Conservation (phyloP, 2,329 filamentous ascomycete genomes). For the Neoarthrinium moseri region DNA sequence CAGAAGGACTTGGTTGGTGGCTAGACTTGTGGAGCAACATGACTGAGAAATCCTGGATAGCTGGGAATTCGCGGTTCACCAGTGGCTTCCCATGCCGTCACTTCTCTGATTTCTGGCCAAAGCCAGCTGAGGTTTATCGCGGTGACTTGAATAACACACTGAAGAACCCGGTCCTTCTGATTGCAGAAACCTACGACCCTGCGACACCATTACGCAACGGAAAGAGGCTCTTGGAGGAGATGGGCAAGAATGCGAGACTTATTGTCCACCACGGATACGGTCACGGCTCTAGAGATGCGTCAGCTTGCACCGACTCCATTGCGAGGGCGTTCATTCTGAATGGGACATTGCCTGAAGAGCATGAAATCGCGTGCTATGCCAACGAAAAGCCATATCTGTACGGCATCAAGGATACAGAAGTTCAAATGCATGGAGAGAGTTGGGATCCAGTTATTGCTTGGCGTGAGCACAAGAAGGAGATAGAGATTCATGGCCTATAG, state of each 20-base stretch:
- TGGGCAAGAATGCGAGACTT: slow-evolving; percentile 47
- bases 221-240: slow-evolving; percentile 38
- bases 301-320: slow-evolving; percentile 42
- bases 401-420: slow-evolving; percentile 18
- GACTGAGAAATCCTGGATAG: slow-evolving; percentile 43
- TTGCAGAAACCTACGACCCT: slow-evolving; percentile 49
- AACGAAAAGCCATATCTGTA: slow-evolving; percentile 48
- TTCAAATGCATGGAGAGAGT: not conserved
- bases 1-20: slow-evolving; percentile 44
- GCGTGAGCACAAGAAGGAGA: not conserved
- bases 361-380: slow-evolving; percentile 45
- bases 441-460: slow-evolving; percentile 2
- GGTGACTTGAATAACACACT: slow-evolving; percentile 43
- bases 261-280: slow-evolving; percentile 50
- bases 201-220: slow-evolving; percentile 50
- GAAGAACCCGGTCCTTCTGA: slow-evolving; percentile 42
- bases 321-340: slow-evolving; percentile 38
- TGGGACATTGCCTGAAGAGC: slow-evolving; percentile 36
- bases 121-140: slow-evolving; percentile 44
- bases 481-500: not conserved
- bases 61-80: slow-evolving; percentile 46
- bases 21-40: slow-evolving; percentile 44
- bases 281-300: slow-evolving; percentile 43
- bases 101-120: slow-evolving; percentile 43
- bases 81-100: slow-evolving; percentile 45